A percentile compares a stretch with the other conserved stretches of the same genome.
These are phyloP conservation scores for Vararia minispora DNA, from an alignment of 768 basidiomycete genomes.

Conservation along the genomic window DNA sequence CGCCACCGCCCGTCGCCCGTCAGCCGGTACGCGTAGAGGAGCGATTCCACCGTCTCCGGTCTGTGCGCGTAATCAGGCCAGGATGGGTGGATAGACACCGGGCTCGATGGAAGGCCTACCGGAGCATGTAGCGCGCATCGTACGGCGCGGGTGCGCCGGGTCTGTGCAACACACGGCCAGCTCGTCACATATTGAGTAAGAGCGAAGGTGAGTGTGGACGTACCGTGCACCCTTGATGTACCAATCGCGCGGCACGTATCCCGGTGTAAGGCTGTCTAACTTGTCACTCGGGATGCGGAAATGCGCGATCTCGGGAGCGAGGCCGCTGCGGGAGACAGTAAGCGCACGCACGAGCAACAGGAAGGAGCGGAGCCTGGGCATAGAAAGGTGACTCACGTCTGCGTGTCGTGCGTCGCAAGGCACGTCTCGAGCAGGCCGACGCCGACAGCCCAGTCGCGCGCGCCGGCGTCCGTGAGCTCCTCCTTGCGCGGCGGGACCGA, in stretches of 20 bases:
- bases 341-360: background rate
- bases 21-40: constrained; percentile 85
- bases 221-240: constrained; percentile 80
- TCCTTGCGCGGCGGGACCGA: constrained; percentile 58
- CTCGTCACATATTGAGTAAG: constrained; percentile 9
- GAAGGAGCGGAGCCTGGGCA: too few species aligned
- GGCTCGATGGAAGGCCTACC: constrained; percentile 28
- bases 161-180: background rate
- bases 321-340: constrained; percentile 39
- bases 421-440: constrained; percentile 79
- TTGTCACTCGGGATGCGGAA: constrained; percentile 59
- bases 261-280: constrained; percentile 29
- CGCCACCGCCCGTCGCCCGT: constrained; percentile 80
- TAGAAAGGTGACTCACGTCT: constrained; percentile 52
- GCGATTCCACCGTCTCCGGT: constrained; percentile 90
- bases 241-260: constrained; percentile 61
- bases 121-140: constrained; percentile 89
- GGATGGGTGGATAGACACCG: background rate
- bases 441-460: constrained; percentile 76
- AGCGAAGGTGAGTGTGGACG: constrained; percentile 13
- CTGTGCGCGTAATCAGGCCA: constrained; percentile 23
- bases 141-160: constrained; percentile 28
- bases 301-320: constrained; percentile 84
- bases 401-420: constrained; percentile 74
- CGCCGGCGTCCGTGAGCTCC: constrained; percentile 49